Evolutionary conservation across 139 green algal species (phyloP).

Genomic region (Protoeuglena noctilucae): DNA sequence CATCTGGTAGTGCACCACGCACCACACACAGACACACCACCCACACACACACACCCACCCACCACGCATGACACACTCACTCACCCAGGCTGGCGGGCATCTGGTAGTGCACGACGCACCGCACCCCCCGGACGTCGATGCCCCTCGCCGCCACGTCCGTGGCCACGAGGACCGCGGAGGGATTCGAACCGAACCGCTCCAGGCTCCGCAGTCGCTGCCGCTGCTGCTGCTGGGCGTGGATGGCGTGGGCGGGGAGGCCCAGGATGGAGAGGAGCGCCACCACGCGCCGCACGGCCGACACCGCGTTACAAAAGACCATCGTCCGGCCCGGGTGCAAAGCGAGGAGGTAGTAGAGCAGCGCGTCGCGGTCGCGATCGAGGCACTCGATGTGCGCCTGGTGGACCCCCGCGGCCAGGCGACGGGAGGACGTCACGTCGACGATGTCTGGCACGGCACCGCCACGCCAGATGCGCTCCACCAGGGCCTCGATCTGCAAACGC

Average conservation of each 20-base stretch:
- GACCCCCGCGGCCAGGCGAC: constrained; percentile 40
- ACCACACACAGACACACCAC: no score
- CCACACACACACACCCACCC: no score
- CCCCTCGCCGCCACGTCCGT: constrained; percentile 91
- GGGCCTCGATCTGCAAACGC: no score
- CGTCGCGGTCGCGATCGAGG: constrained; percentile 39
- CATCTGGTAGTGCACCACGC: constrained; percentile 91
- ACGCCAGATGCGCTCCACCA: no score
- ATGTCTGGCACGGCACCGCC: constrained; percentile 23
- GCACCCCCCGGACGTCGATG: constrained; percentile 68
- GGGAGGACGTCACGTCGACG: constrained; percentile 54
- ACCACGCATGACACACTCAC: no score
- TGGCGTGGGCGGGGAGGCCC: constrained; percentile 35
- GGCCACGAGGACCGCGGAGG: constrained; percentile 65
- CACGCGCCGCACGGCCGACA: constrained; percentile 44
- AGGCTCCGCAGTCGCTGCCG: constrained; percentile 76
- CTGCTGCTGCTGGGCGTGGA: constrained; percentile 78
- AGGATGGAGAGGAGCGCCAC: constrained; percentile 66
- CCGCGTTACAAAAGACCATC: constrained; percentile 86
- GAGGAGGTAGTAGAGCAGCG: constrained; percentile 75
- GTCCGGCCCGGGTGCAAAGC: constrained; percentile 41
- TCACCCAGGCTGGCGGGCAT: constrained; percentile 62
- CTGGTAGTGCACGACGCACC: constrained; percentile 87
- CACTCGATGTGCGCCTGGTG: constrained; percentile 38
- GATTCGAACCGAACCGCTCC: constrained; percentile 67